Conservation (phyloP, 495 filamentous ascomycete species). For the Daldinia decipiens region DNA sequence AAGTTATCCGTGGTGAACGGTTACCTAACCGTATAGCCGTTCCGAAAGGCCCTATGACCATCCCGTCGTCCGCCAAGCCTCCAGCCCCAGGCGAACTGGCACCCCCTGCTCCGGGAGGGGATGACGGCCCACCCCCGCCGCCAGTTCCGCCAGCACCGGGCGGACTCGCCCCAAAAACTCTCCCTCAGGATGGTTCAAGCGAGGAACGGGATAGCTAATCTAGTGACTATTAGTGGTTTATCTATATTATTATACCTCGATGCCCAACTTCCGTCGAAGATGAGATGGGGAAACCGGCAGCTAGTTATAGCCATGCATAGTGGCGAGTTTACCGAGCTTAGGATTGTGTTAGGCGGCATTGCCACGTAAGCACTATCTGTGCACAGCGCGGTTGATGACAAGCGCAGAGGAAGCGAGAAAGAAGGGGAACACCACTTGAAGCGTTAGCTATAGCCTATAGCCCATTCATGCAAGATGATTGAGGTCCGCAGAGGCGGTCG, state of each 20-base stretch:
- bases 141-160: slow-evolving; percentile 37
- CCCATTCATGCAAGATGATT: background rate
- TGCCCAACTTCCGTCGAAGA: background rate
- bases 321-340: background rate
- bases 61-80: slow-evolving; percentile 51
- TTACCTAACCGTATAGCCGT: slow-evolving; percentile 64
- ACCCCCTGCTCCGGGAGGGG: slow-evolving; percentile 38
- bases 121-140: slow-evolving; percentile 35
- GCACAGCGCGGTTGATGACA: slow-evolving; percentile 3
- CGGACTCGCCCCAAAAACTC: slow-evolving; percentile 23
- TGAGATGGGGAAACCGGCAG: background rate
- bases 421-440: background rate
- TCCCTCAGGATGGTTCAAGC: background rate
- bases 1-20: slow-evolving; percentile 85
- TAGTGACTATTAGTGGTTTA: background rate
- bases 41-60: slow-evolving; percentile 59
- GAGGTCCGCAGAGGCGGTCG: background rate
- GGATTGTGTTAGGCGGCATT: slow-evolving; percentile 6
- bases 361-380: slow-evolving; percentile 3
- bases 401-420: background rate
- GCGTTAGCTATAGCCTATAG: background rate
- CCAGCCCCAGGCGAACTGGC: slow-evolving; percentile 41
- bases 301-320: slow-evolving; percentile 7
- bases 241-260: slow-evolving; percentile 5
- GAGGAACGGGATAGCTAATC: slow-evolving; percentile 16